These are phyloP conservation scores for Aspergillus fijiensis DNA, from an alignment of 2,329 filamentous ascomycete species.

Conservation along the genomic window DNA sequence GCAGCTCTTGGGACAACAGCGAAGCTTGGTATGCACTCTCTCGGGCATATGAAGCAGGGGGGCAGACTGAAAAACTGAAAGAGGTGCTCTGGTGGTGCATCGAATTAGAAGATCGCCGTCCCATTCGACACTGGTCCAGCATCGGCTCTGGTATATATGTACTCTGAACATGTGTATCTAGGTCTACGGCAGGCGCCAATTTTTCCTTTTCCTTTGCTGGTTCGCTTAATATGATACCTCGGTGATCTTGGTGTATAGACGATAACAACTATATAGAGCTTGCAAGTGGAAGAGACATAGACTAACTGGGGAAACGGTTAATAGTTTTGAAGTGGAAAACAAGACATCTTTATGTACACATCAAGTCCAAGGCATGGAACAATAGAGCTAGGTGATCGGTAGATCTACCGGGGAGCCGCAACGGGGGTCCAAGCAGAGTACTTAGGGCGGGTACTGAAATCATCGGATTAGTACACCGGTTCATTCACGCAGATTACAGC, in stretches of 20 bases:
- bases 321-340: slow-evolving; percentile 27
- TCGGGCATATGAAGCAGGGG: slow-evolving; percentile 81
- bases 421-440: slow-evolving; percentile 37
- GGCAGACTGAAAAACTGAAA: slow-evolving; percentile 82
- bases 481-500: not conserved
- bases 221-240: slow-evolving; percentile 29
- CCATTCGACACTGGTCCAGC: slow-evolving; percentile 74
- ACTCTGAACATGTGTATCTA: slow-evolving; percentile 40
- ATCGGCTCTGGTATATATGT: slow-evolving; percentile 68
- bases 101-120: slow-evolving; percentile 82
- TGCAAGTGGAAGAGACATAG: slow-evolving; percentile 3
- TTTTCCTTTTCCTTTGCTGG: slow-evolving; percentile 12
- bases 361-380: slow-evolving; percentile 13
- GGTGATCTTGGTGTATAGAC: slow-evolving; percentile 20
- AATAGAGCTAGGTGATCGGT: not conserved
- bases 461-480: not conserved
- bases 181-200: not conserved
- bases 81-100: slow-evolving; percentile 97
- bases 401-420: slow-evolving; percentile 37
- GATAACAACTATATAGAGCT: slow-evolving; percentile 8
- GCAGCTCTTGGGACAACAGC: slow-evolving; percentile 82
- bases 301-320: slow-evolving; percentile 15
- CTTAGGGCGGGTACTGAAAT: slow-evolving; percentile 33
- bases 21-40: slow-evolving; percentile 93
- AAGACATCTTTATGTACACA: slow-evolving; percentile 40